These are phyloP conservation scores for Rhynchosporium graminicola DNA, from an alignment of 2,329 filamentous ascomycete genomes.

Conservation along the genomic window DNA sequence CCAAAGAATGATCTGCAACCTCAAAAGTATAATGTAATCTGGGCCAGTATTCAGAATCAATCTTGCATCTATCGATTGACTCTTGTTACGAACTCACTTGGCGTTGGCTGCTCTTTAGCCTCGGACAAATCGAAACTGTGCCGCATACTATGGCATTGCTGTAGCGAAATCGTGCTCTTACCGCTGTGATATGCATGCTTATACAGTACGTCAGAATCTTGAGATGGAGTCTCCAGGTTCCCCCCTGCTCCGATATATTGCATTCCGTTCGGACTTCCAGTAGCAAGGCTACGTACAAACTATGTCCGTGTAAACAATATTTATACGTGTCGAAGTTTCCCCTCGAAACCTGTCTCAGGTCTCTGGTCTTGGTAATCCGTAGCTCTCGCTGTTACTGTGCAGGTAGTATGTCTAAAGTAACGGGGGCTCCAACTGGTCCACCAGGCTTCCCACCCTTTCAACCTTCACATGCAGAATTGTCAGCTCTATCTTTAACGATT, in stretches of 20 bases:
- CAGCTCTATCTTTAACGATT: constrained; percentile 7
- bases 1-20: too few species aligned
- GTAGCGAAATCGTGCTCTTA: too few species aligned
- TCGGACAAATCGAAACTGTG: not conserved
- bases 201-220: not conserved
- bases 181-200: too few species aligned
- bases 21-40: too few species aligned
- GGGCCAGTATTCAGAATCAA: not conserved
- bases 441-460: constrained; percentile 17
- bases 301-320: not conserved
- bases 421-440: constrained; percentile 4
- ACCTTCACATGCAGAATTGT: constrained; percentile 6
- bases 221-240: not conserved
- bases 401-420: constrained; percentile 11
- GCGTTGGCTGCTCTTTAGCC: not conserved
- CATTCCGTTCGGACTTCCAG: constrained; percentile 1
- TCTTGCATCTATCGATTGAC: not conserved
- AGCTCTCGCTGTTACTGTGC: not conserved
- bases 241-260: not conserved
- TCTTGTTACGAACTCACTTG: not conserved
- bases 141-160: too few species aligned
- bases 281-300: not conserved
- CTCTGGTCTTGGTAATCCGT: not conserved
- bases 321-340: not conserved
- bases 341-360: not conserved